Evolutionary conservation across 2,329 filamentous ascomycete species (phyloP), one percentile per base, ranked within the genome.

Genomic region (Fusarium scirpi): DNA sequence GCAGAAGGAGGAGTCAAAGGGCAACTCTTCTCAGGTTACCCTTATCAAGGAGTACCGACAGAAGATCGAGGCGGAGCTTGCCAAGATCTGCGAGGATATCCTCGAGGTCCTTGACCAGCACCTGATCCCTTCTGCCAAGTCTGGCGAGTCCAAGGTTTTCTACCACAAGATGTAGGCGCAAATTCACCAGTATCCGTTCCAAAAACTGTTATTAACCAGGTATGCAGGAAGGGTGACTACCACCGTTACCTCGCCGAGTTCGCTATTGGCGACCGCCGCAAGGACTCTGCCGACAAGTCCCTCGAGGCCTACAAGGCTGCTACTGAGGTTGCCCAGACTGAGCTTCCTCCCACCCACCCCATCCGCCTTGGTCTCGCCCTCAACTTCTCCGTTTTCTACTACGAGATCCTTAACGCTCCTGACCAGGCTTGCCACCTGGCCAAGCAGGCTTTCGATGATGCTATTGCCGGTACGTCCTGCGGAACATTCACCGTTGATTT

Each of bases 361-460:
- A 98, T 98, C 86, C 94, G 95, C 79, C 93, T 98, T 74, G 95
- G 95, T 83, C 92, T 98, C 79, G 95, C 95, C 76, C 91, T 98
- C 77, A 98, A 98, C 92, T 98, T 98, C 90, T 98, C 94, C 72
- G 95, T 98, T 79, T 98, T 98, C 89, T 98, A 98, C 91, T 99
- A 99, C 84, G 96, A 99, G 90, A 99, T 98, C 82, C 89, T 98
- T 79, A 99, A 98, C 89, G 94, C 95, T 45, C 95, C 95, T 72
- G 96, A 98, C 83, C 95, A 97, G 81, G 95, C 95, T 80, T 98
- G 95, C 90, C 95, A 98, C 82, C 91, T 98, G 75, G 95, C 95
- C 84, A 98, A 98, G 91, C 95, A 98, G 88, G 95, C 96, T 53
- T 98, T 98, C 80, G 95, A 98, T 82, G 95, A 98, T 83, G 95